Conservation (phyloP, 495 filamentous ascomycete genomes). For the Penicillium flavigenum region DNA sequence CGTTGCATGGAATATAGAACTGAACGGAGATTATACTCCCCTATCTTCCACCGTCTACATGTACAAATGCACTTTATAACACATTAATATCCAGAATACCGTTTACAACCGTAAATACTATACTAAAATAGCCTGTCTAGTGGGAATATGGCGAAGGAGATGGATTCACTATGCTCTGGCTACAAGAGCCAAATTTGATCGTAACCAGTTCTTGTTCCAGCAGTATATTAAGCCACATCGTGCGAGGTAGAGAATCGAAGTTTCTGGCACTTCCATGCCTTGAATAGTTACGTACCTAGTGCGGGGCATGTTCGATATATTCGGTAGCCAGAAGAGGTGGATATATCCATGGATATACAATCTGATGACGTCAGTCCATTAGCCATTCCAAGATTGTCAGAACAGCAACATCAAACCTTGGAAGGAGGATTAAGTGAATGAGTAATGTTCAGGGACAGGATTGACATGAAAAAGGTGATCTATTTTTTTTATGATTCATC, state of each 20-base stretch:
- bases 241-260: too few relatives aligned
- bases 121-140: not conserved
- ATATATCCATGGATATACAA: too few relatives aligned
- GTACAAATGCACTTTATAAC: too few relatives aligned
- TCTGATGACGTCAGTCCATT: not conserved
- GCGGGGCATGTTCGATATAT: too few relatives aligned
- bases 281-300: too few relatives aligned
- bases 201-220: not conserved
- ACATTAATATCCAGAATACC: too few relatives aligned
- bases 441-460: not conserved
- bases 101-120: too few relatives aligned
- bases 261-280: too few relatives aligned
- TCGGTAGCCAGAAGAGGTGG: too few relatives aligned
- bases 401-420: too few relatives aligned
- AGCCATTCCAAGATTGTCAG: not conserved
- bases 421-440: not conserved
- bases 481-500: not conserved
- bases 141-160: not conserved
- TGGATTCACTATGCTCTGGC: not conserved
- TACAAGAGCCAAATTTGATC: not conserved
- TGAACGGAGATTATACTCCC: not conserved
- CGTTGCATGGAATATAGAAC: not conserved
- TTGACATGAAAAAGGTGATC: not conserved
- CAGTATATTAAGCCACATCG: not conserved
- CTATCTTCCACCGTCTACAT: not conserved